Conservation (phyloP, 345 rosid genomes). For the Reutealis trisperma region DNA sequence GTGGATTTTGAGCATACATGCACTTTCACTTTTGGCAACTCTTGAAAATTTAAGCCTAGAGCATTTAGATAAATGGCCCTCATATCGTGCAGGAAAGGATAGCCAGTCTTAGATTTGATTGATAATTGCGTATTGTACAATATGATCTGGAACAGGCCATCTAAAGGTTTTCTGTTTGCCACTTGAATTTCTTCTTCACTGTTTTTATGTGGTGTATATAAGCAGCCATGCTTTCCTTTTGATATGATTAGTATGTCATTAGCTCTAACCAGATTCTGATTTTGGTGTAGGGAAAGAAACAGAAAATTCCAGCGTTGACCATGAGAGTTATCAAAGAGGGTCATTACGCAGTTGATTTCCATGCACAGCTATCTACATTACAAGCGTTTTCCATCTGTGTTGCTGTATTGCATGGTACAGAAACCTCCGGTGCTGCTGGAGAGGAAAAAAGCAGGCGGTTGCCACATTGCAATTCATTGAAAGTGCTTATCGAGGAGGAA, state of each 20-base stretch:
- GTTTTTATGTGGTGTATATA: too few relatives aligned
- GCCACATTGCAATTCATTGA: constrained; percentile 52
- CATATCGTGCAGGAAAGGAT: background rate
- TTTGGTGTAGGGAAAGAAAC: constrained; percentile 65
- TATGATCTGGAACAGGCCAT: too few relatives aligned
- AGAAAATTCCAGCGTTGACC: constrained; percentile 63
- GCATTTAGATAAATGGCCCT: background rate
- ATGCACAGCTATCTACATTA: constrained; percentile 75
- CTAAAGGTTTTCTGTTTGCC: background rate
- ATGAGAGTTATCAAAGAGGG: constrained; percentile 60
- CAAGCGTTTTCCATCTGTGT: constrained; percentile 94
- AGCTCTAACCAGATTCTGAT: constrained; percentile 18
- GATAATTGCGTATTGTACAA: background rate
- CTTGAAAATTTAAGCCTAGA: background rate
- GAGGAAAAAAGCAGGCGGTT: constrained; percentile 38
- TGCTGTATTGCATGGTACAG: constrained; percentile 61
- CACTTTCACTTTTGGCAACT: background rate
- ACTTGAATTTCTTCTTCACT: too few relatives aligned
- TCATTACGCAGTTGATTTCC: constrained; percentile 79
- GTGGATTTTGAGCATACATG: background rate
- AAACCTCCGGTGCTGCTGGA: constrained; percentile 32
- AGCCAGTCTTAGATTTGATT: too few relatives aligned
- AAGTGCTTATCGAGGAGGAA: constrained; percentile 71
- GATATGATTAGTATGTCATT: constrained; percentile 7
- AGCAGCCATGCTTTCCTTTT: background rate